These are phyloP conservation scores for Aspergillus jensenii DNA, from an alignment of 2,329 filamentous ascomycete species.

Conservation along the genomic window DNA sequence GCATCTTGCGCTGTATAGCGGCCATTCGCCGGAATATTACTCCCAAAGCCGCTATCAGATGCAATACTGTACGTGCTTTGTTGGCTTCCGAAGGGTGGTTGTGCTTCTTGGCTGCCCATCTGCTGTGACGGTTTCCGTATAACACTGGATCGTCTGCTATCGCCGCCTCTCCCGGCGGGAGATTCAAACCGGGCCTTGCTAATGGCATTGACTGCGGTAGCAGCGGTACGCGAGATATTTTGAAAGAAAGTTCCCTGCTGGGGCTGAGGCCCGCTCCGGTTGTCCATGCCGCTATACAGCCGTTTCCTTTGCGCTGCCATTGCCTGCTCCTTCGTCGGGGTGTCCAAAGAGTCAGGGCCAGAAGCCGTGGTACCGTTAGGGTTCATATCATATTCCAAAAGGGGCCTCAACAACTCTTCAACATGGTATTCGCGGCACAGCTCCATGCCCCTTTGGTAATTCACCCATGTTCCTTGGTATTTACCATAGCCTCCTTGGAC, in stretches of 20 bases:
- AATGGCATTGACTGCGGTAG: slow-evolving; percentile 90
- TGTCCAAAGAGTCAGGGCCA: slow-evolving; percentile 77
- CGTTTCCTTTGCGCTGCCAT: slow-evolving; percentile 95
- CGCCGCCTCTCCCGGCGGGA: slow-evolving; percentile 67
- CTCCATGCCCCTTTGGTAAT: slow-evolving; percentile 85
- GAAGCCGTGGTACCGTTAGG: slow-evolving; percentile 62
- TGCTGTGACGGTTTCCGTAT: slow-evolving; percentile 70
- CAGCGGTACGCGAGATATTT: slow-evolving; percentile 91
- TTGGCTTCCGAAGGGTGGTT: slow-evolving; percentile 73
- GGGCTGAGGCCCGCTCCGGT: slow-evolving; percentile 60
- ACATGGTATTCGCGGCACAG: slow-evolving; percentile 76
- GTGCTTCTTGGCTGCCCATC: slow-evolving; percentile 60
- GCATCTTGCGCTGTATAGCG: slow-evolving; percentile 32
- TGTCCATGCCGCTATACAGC: slow-evolving; percentile 78
- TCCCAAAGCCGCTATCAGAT: slow-evolving; percentile 72
- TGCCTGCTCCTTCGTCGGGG: slow-evolving; percentile 96
- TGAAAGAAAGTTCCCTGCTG: slow-evolving; percentile 90
- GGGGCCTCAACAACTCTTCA: slow-evolving; percentile 47
- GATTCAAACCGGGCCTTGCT: slow-evolving; percentile 95
- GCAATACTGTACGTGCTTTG: slow-evolving; percentile 70
- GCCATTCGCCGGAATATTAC: slow-evolving; percentile 60
- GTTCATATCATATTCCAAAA: slow-evolving; percentile 51
- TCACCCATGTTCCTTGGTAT: slow-evolving; percentile 99
- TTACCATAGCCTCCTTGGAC: slow-evolving; percentile 98
- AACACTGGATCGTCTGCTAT: slow-evolving; percentile 65